Evolutionary conservation across 2,329 filamentous ascomycete species (phyloP).

Genomic region (Pseudopithomyces maydicus): DNA sequence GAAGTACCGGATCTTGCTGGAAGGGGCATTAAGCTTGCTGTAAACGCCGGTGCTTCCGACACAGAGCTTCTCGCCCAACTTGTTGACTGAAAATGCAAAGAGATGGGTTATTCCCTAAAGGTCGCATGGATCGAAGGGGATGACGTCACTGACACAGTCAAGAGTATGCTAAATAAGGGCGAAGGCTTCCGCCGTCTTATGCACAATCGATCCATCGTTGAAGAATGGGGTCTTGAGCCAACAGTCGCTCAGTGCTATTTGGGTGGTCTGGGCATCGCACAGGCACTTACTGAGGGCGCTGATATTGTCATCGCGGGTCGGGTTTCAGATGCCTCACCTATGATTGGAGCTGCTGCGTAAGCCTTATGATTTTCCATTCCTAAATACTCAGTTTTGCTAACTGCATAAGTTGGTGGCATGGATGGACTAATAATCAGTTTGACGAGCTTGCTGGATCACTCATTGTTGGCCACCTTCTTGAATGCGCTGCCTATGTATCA

Average conservation of each 20-base stretch:
- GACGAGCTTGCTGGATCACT: conserved; percentile 3
- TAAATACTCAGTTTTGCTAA: conserved; percentile 27
- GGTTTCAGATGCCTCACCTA: conserved; percentile 50
- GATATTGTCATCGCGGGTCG: conserved; percentile 52
- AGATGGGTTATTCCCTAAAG: conserved; percentile 31
- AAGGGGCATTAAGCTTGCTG: conserved; percentile 36
- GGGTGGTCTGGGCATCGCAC: conserved; percentile 50
- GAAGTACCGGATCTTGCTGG: conserved; percentile 39
- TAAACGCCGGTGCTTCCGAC: conserved; percentile 39
- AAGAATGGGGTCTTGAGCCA: conserved; percentile 40
- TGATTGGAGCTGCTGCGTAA: conserved; percentile 47
- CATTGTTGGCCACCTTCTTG: conserved; percentile 47
- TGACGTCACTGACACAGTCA: conserved; percentile 42
- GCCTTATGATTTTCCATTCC: neutral
- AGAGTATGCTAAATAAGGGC: conserved; percentile 46
- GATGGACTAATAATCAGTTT: conserved; percentile 32
- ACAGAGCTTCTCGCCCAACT: conserved; percentile 32
- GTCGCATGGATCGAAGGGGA: conserved; percentile 52
- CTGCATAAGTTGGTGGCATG: conserved; percentile 43
- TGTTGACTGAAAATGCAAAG: conserved; percentile 32
- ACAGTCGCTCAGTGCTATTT: conserved; percentile 47
- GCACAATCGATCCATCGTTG: conserved; percentile 45
- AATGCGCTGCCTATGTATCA: conserved; percentile 49
- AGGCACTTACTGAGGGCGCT: conserved; percentile 46
- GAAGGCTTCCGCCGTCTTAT: conserved; percentile 42